Percentiles rank a stretch among this genome's conserved stretches.
phyloP scores from a whole-genome alignment of 2,329 filamentous ascomycete species.

The Lasiodiplodia citricola region DNA sequence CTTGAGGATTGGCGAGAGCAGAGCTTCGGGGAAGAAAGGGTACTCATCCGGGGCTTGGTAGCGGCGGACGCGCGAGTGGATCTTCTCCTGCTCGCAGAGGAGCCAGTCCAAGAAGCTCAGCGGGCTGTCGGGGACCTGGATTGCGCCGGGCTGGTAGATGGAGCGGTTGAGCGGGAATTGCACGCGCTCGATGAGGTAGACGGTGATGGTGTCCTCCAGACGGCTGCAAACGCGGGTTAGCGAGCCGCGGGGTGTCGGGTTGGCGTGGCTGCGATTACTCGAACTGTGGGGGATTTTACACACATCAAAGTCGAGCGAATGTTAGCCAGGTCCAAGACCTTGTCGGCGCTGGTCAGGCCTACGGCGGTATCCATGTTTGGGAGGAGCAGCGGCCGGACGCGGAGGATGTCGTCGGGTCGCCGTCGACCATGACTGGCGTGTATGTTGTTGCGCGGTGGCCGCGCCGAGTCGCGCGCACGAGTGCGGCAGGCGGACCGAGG shows the following conservation, averaged over 20 bases:
- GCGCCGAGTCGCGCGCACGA: constrained; percentile 23
- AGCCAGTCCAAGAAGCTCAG: constrained; percentile 95
- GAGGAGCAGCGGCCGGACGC: neutral
- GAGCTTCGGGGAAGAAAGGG: constrained; percentile 87
- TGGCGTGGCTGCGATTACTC: constrained; percentile 10
- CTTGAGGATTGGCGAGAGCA: constrained; percentile 82
- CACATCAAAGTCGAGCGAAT: constrained; percentile 96
- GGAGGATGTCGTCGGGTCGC: constrained; percentile 1
- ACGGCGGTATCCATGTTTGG: constrained; percentile 83
- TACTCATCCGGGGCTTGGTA: constrained; percentile 97
- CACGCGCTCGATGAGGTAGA: constrained; percentile 95
- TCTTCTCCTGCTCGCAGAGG: constrained; percentile 82
- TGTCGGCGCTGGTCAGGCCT: constrained; percentile 81
- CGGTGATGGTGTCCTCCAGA: constrained; percentile 96
- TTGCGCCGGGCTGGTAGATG: constrained; percentile 82
- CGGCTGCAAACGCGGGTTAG: constrained; percentile 63
- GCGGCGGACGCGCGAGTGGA: constrained; percentile 91
- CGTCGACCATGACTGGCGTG: constrained; percentile 17
- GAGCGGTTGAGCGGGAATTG: constrained; percentile 92
- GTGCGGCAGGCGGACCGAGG: constrained; percentile 17
- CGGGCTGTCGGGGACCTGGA: constrained; percentile 71
- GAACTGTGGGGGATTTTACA: constrained; percentile 38
- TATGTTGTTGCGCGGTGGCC: constrained; percentile 15
- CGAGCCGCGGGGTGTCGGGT: constrained; percentile 11
- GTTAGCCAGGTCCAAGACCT: constrained; percentile 85